These are phyloP conservation scores for Hamamelis virginiana DNA, from an alignment of 164 flowering plant genomes.

Conservation along the genomic window DNA sequence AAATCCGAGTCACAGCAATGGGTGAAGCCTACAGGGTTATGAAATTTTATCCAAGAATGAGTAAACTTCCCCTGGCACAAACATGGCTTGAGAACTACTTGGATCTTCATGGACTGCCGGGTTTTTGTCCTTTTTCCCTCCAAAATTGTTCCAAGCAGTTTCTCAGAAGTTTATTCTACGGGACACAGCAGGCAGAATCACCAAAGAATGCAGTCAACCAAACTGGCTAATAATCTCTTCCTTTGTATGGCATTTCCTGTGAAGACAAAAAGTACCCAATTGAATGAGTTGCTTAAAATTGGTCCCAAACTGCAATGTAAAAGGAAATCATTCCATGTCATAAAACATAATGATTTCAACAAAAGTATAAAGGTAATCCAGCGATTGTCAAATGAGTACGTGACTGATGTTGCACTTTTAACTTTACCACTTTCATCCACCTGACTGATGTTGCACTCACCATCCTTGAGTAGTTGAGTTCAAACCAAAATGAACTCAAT, in stretches of 20 bases:
- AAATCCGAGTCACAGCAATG: background rate
- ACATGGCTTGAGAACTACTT: background rate
- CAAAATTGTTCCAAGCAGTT: constrained; percentile 14
- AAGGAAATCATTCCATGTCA: too few relatives aligned
- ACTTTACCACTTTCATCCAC: too few relatives aligned
- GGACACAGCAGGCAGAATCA: background rate
- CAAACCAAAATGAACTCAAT: too few relatives aligned
- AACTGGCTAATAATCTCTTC: constrained; percentile 49
- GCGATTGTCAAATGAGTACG: background rate
- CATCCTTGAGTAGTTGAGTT: too few relatives aligned
- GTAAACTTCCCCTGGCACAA: background rate
- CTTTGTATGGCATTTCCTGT: constrained; percentile 79
- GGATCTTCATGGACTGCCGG: background rate
- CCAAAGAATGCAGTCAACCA: constrained; percentile 10
- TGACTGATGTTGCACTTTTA: too few relatives aligned
- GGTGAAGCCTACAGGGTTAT: background rate
- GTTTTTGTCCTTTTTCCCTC: background rate
- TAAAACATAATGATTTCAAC: too few relatives aligned
- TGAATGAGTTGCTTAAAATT: background rate
- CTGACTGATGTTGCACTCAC: too few relatives aligned
- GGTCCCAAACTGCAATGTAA: background rate
- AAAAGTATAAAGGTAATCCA: too few relatives aligned
- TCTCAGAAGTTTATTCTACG: constrained; percentile 4
- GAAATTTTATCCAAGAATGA: constrained; percentile 1
- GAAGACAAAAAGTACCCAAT: constrained; percentile 3